Conservation (phyloP, 176 grass and related monocot genomes). For the Musa schizocarpa region DNA sequence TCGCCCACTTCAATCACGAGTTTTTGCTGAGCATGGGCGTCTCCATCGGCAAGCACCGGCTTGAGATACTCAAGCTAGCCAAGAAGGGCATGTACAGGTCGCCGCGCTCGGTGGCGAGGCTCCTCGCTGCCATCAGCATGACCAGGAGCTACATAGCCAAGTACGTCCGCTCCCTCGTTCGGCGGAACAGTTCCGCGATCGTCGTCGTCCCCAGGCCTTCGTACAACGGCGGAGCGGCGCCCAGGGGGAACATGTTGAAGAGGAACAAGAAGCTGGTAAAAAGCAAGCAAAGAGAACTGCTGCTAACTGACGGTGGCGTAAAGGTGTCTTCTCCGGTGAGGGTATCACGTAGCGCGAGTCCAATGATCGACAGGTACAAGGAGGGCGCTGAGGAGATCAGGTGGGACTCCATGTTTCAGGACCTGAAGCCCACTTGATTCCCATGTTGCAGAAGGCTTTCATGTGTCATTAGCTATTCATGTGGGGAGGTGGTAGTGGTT, state of each 20-base stretch:
- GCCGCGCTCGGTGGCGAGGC: slow-evolving; percentile 28
- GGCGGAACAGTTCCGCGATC: slow-evolving; percentile 13
- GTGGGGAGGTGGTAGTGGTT: too few relatives aligned
- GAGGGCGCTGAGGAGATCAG: slow-evolving; percentile 29
- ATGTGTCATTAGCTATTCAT: not conserved
- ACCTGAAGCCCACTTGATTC: slow-evolving; percentile 53
- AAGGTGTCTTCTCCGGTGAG: not conserved
- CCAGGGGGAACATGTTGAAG: slow-evolving; percentile 23
- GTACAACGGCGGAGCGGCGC: slow-evolving; percentile 10
- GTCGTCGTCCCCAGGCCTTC: slow-evolving; percentile 16
- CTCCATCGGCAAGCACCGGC: slow-evolving; percentile 75
- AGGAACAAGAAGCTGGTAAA: slow-evolving; percentile 9
- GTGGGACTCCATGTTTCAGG: slow-evolving; percentile 91
- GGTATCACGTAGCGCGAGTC: not conserved
- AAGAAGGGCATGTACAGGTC: slow-evolving; percentile 15
- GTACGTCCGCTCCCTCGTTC: slow-evolving; percentile 22
- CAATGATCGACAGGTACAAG: slow-evolving; percentile 1
- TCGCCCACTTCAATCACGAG: slow-evolving; percentile 65
- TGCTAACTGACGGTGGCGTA: not conserved
- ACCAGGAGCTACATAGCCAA: slow-evolving; percentile 27
- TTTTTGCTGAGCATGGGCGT: slow-evolving; percentile 79
- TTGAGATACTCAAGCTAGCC: slow-evolving; percentile 77
- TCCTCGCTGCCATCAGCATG: slow-evolving; percentile 38
- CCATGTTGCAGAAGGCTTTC: not conserved
- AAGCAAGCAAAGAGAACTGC: not conserved